Evolutionary conservation across 208 protist genomes (phyloP), one percentile per base, ranked within the genome.

Genomic region (Cochliopodium minus): DNA sequence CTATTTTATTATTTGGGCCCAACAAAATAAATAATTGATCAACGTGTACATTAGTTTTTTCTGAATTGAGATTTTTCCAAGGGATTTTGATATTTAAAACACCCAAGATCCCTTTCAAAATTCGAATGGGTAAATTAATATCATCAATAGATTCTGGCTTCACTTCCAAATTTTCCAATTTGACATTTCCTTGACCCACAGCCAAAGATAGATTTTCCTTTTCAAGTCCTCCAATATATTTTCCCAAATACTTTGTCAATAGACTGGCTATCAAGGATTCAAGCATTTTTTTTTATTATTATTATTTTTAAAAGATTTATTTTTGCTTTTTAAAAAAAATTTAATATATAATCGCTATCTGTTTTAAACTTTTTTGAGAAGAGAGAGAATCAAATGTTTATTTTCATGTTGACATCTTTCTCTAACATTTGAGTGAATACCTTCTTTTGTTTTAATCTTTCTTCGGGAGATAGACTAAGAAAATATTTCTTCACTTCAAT

Each of bases 211-310:
- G 33, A 22, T 30, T 15, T 15, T 55, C 43, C 22, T 2, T 1
- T 33, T 55, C 50, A 43, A 55, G 43, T 43, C 43, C 43, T 3
- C 43, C 34, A 1, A 55, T 35, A 42, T 43, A 55, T 43, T 33
- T 2, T 32, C 43, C 30, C 0, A 55, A 20, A 9, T 55, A 43
- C 1, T n/a, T n/a, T 1, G 43, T 25, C 3, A 55, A 22, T 32
- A 55, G 11, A n/a, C 15, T 30, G 0, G 50, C 40, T 5, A 55
- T 23, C 4, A 55, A 33, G 0, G 15, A 11, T n/a, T 55, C 50
- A 20, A 55, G 15, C n/a, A 53, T 9, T n/a, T n/a, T n/a, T n/a
- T n/a, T n/a, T n/a, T n/a, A n/a, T n/a, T n/a, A n/a, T n/a, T n/a
- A n/a, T n/a, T n/a, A n/a, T n/a, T n/a, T n/a, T n/a, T n/a, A n/a